Conservation (phyloP, 73 alveolate genomes). For the Blepharisma japonicum region DNA sequence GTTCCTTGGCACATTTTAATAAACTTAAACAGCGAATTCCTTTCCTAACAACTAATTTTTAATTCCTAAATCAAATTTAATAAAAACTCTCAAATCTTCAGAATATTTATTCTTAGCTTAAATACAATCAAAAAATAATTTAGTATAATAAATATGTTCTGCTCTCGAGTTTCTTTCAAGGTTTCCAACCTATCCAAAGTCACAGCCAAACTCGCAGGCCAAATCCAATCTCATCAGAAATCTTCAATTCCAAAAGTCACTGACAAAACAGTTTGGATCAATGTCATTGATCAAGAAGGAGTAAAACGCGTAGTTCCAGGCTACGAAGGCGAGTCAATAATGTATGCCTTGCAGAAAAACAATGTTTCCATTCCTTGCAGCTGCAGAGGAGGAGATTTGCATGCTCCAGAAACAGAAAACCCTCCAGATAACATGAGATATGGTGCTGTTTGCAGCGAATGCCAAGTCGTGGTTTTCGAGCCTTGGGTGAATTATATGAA, state of each 20-base stretch:
- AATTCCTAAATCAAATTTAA: too few relatives aligned
- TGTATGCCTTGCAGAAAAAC: not conserved
- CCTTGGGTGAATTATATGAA: constrained; percentile 29
- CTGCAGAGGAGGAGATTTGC: constrained; percentile 28
- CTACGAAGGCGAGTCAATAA: constrained; percentile 29
- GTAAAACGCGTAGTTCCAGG: not conserved
- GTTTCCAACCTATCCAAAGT: too few relatives aligned
- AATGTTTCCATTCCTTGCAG: not conserved
- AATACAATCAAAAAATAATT: too few relatives aligned
- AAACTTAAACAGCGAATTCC: too few relatives aligned
- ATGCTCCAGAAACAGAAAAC: constrained; percentile 27
- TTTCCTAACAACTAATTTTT: too few relatives aligned
- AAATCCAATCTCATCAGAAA: too few relatives aligned
- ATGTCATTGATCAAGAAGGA: constrained; percentile 24
- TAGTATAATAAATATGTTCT: too few relatives aligned
- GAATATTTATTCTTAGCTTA: too few relatives aligned
- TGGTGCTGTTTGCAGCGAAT: constrained; percentile 31
- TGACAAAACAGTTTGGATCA: constrained; percentile 27
- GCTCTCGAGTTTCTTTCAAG: too few relatives aligned
- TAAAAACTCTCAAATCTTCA: too few relatives aligned
- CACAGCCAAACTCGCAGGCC: too few relatives aligned
- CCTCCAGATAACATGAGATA: constrained; percentile 20
- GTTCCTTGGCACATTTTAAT: too few relatives aligned
- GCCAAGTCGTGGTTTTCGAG: constrained; percentile 30
- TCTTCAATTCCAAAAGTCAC: constrained; percentile 4